A percentile compares a stretch with the other conserved stretches of the same genome.
phyloP scores from a whole-genome alignment of 805 yeast species.

The Sugiyamaella boreocaroliniensis region DNA sequence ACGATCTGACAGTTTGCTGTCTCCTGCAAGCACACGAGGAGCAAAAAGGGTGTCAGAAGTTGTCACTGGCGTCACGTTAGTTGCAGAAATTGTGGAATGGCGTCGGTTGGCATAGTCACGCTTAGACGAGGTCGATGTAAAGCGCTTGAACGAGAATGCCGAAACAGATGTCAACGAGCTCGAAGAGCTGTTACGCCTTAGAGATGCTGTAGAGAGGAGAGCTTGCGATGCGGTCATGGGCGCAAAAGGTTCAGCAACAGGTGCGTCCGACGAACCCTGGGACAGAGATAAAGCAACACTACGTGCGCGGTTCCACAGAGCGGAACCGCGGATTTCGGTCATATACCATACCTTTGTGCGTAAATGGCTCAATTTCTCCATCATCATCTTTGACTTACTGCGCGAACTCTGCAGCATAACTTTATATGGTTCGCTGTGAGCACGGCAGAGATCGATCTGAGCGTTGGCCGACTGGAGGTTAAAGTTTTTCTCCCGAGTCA shows the following conservation, averaged over 20 bases:
- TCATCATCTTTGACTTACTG: constrained; percentile 6
- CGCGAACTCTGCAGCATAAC: constrained; percentile 9
- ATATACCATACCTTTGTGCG: constrained; percentile 25
- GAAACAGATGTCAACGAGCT: constrained; percentile 17
- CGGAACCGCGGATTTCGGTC: constrained; percentile 18
- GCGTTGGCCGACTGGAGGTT: constrained; percentile 3
- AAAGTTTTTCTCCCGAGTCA: constrained; percentile 11
- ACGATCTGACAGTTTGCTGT: constrained; percentile 29
- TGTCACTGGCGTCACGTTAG: not conserved
- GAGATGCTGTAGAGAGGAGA: constrained; percentile 4
- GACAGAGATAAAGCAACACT: constrained; percentile 22
- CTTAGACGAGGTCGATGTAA: constrained; percentile 13
- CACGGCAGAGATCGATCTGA: constrained; percentile 11
- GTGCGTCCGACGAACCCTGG: constrained; percentile 6
- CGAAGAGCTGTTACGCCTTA: constrained; percentile 21
- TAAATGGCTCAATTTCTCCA: constrained; percentile 13
- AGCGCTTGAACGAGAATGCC: constrained; percentile 21
- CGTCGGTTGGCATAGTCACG: constrained; percentile 22
- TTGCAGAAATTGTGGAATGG: constrained; percentile 21
- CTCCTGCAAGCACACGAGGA: constrained; percentile 23
- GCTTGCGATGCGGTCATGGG: constrained; percentile 4
- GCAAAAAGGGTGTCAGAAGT: constrained; percentile 27
- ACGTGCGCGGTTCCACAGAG: constrained; percentile 22
- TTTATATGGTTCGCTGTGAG: constrained; percentile 10
- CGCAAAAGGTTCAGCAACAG: not conserved